Percentiles rank a stretch among this genome's conserved stretches.
These are phyloP conservation scores for Elongisporangium anandrum DNA, from an alignment of 352 stramenopile genomes.

Conservation along the genomic window DNA sequence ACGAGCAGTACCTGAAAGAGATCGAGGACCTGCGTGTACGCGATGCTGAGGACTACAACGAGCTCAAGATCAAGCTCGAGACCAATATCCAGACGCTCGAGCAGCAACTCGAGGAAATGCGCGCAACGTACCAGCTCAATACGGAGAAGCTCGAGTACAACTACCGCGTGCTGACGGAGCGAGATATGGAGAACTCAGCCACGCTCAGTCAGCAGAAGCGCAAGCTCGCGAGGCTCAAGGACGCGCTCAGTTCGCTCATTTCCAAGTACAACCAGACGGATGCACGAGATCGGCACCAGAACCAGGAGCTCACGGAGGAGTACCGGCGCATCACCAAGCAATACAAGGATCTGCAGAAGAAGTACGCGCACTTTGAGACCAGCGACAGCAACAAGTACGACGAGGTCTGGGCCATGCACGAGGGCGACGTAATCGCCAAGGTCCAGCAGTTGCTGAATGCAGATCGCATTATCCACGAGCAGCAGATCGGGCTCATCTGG, in stretches of 20 bases:
- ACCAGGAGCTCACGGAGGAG: slow-evolving; percentile 93
- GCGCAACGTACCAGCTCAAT: slow-evolving; percentile 94
- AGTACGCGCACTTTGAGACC: slow-evolving; percentile 92
- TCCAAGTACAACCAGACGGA: slow-evolving; percentile 92
- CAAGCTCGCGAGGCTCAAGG: slow-evolving; percentile 91
- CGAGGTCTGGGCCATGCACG: slow-evolving; percentile 91
- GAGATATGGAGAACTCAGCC: slow-evolving; percentile 94
- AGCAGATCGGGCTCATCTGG: slow-evolving; percentile 88
- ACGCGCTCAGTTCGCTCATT: slow-evolving; percentile 85
- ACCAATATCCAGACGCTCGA: slow-evolving; percentile 96
- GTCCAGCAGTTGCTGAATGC: slow-evolving; percentile 87
- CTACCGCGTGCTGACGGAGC: slow-evolving; percentile 92
- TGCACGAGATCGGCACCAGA: slow-evolving; percentile 77
- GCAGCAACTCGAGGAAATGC: slow-evolving; percentile 95
- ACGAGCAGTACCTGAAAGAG: slow-evolving; percentile 88
- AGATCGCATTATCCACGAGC: slow-evolving; percentile 88
- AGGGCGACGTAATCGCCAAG: slow-evolving; percentile 77
- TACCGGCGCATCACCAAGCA: slow-evolving; percentile 93
- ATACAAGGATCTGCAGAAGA: slow-evolving; percentile 94
- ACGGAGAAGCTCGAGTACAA: slow-evolving; percentile 97
- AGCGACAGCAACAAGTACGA: slow-evolving; percentile 87
- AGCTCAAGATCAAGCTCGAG: slow-evolving; percentile 96
- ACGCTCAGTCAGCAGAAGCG: slow-evolving; percentile 92
- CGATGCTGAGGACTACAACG: slow-evolving; percentile 93
- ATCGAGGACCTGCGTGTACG: slow-evolving; percentile 89